phyloP scores from a whole-genome alignment of 371 early-diverging fungal genomes.

The Lichtheimia corymbifera region DNA sequence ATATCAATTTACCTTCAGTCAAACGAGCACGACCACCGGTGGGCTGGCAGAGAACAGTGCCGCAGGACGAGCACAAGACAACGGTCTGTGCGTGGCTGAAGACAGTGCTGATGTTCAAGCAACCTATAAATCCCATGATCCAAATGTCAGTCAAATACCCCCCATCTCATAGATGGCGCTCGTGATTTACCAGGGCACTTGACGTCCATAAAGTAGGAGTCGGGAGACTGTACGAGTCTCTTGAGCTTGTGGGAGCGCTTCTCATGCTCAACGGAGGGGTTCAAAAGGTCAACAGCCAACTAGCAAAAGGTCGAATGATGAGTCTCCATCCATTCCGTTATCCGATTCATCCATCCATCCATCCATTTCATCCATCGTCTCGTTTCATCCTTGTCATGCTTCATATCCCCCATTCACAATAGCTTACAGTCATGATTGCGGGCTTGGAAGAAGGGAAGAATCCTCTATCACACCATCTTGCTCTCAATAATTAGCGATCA shows the following conservation, averaged over 20 bases:
- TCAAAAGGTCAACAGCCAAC: conserved; percentile 98
- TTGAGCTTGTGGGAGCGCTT: conserved; percentile 98
- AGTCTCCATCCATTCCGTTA: neutral
- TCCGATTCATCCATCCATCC: conserved; percentile 10
- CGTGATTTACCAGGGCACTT: conserved; percentile 89
- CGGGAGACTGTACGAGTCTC: conserved; percentile 98
- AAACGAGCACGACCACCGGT: conserved; percentile 99
- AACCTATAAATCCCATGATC: conserved; percentile 55
- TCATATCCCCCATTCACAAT: conserved; percentile 4
- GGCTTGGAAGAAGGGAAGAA: conserved; percentile 41
- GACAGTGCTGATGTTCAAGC: conserved; percentile 96
- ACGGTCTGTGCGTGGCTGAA: conserved; percentile 99
- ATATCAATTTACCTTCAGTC: conserved; percentile 71
- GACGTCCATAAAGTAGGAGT: conserved; percentile 99
- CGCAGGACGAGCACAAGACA: conserved; percentile 95
- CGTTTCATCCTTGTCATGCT: conserved; percentile 9
- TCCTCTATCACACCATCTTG: neutral
- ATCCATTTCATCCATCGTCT: conserved; percentile 37
- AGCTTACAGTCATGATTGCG: conserved; percentile 43
- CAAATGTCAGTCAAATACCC: neutral
- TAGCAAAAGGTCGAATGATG: conserved; percentile 23
- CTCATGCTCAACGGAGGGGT: conserved; percentile 95
- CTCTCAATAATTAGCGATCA: neutral
- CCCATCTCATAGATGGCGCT: neutral
- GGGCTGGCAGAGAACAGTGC: conserved; percentile 96